Evolutionary conservation across 2,329 filamentous ascomycete species (phyloP).

Genomic region (Colletotrichum siamense): DNA sequence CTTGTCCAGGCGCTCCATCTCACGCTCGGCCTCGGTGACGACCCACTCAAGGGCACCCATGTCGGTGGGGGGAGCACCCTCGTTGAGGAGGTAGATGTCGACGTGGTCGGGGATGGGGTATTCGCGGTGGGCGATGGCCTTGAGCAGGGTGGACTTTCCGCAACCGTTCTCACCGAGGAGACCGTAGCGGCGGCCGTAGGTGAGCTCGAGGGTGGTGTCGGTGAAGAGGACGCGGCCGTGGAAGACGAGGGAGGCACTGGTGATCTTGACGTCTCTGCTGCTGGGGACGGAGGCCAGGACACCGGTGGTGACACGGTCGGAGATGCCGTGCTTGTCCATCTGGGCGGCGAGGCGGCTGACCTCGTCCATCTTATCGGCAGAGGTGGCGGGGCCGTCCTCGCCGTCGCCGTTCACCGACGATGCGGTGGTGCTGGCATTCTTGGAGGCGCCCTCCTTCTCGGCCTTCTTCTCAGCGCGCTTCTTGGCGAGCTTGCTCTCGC

Average conservation of each 20-base stretch:
- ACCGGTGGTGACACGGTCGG: conserved; percentile 97
- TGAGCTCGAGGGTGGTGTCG: conserved; percentile 92
- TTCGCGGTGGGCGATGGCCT: conserved; percentile 91
- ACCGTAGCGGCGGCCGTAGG: conserved; percentile 91
- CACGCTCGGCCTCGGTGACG: conserved; percentile 89
- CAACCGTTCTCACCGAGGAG: conserved; percentile 98
- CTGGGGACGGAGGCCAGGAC: conserved; percentile 84
- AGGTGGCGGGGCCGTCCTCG: conserved; percentile 76
- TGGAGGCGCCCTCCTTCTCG: conserved; percentile 73
- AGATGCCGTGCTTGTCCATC: conserved; percentile 95
- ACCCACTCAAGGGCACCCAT: conserved; percentile 97
- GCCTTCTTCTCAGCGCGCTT: neutral
- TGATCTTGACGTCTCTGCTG: conserved; percentile 97
- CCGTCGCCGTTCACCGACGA: conserved; percentile 74
- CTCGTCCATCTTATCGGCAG: conserved; percentile 75
- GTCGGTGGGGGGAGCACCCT: conserved; percentile 89
- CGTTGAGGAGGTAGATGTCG: conserved; percentile 98
- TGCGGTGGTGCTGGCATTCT: conserved; percentile 53
- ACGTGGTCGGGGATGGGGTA: conserved; percentile 95
- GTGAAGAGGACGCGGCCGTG: conserved; percentile 96
- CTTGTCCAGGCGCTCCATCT: conserved; percentile 89
- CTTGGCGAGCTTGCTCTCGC: conserved; percentile 64
- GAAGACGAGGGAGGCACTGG: conserved; percentile 91
- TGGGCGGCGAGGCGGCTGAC: conserved; percentile 89
- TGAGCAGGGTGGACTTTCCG: conserved; percentile 97